Evolutionary conservation across 371 early-diverging fungal species (phyloP), one percentile per base, ranked within the genome.

Genomic region (Coemansia sp.): DNA sequence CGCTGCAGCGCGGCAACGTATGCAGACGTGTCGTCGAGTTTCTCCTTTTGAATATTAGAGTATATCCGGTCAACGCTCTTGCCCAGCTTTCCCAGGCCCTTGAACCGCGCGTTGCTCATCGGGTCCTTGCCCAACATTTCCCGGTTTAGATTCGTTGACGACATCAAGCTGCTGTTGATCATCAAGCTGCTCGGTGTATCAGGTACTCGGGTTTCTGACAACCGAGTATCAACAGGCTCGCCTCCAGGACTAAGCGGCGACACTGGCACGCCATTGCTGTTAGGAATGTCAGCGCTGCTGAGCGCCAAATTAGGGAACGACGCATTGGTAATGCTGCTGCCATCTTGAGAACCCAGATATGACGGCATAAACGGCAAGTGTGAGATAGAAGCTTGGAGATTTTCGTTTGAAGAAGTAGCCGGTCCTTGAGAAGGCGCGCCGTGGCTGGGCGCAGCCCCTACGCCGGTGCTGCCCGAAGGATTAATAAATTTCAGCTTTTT

Each of bases 11-110:
- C 59, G 3, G 67, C 65, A 18, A 71, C 68, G 31, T 79, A 79
- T 13, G 56, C 62, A 0, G 79, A 64, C 4, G 80, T 73, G 56
- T 79, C 80, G 42, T 79, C 80, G 21, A 79, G 58, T 53, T 79
- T 79, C 50, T 79, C 80, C 60, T 79, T 79, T 37, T 79, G 72
- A 10, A 79, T 79, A 22, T 73, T 79, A 6, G 80, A 79, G 61
- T 79, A 79, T n/a, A 79, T 39, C 22, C 68, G 67, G 39, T 79
- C 80, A n/a, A 79, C 80, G 56, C 80, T 79, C 45, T 79, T 79
- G 26, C 80, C 80, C 4, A 79, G 70, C 55, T 80, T 75, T 5
- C 80, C 80, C 5, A 79, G 55, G 2, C 80, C 69, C 48, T 80
- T 79, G 63, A 79, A 79, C 27, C 78, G 64, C 11, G 72, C 58